Base-by-base conservation (phyloP, 129 eudicot genomes). In the Flaveria trinervia region DNA sequence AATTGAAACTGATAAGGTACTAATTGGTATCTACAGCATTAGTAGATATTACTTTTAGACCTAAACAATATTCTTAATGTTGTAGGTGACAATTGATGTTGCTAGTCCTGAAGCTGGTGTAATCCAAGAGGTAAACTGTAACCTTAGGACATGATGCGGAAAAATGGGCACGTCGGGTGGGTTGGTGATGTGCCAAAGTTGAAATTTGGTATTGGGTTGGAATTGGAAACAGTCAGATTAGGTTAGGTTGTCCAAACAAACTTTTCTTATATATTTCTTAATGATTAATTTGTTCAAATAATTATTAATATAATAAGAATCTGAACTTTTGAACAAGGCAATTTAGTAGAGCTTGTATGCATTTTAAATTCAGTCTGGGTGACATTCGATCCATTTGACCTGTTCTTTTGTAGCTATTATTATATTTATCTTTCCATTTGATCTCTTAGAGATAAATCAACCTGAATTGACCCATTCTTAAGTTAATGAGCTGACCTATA, bases 1-100 rank as follows among this genome's bases (percentile, higher is more conserved):
- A 83, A 75, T 88, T 67, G 92, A 88, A 83, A 88, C 92, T 22
- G 92, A 88, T 68, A 88, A 88, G 92, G 92, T 88, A 77, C 23
- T 55, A 60, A 18, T 64, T 5, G 48, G 10, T 78, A 73, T 74
- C 49, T 71, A 23, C 76, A 70, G 16, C 66, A 57, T 76, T 16
- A 20, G 33, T 49, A 16, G 36, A 13, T 68, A 12, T 17, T 18
- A 18, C 66, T 64, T 33, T 60, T 68, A 25, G 45, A 62, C 3
- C 49, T 82, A 55, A 82, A 79, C 74, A 7, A 14, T 62, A 25
- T 67, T 79, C 43, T 75, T 4, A 68, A 30, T 57, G n/a, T 4
- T 77, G 65, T 83, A 88, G 92, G 92, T 88, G 65, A 88, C 92
- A 28, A 88, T 88, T 46, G 92, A 88, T 85, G 89, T 88, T 80